Evolutionary conservation across 768 basidiomycete genomes (phyloP), one percentile per base, ranked within the genome.

Genomic region (Arthromyces matolae): DNA sequence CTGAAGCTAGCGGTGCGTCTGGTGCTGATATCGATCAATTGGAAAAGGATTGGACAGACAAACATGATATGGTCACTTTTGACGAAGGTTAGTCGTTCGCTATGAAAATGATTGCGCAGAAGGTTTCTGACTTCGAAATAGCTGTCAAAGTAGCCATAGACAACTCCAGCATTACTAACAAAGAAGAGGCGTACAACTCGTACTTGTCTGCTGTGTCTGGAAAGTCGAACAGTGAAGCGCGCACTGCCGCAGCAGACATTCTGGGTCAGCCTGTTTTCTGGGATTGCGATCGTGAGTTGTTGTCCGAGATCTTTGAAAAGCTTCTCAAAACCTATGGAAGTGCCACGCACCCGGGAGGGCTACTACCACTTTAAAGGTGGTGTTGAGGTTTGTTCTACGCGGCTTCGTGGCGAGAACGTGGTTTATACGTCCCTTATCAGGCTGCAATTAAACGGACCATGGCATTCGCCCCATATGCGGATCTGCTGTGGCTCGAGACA

Each of bases 401-500:
- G 37, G 5, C 14, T 27, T 35, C 29, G 14, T 29, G 27, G 29
- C 6, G 25, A 1, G 16, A 45, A 27, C 19, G 16, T 29, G n/a
- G 13, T 25, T 42, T 18, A 47, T 23, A 20, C 18, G 6, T 14
- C 14, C 2, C 28, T 42, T 31, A 25, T 18, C 47, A 83, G 79
- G 77, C 87, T 5, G 93, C 92, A 9, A 80, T 93, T 61, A 84
- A 86, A 57, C 86, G 93, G 28, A 81, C 83, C 3, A 72, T 85
- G 50, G 79, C 80, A 18, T 96, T 84, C 60, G 87, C 91, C 1
- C 89, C 89, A 16, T 87, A 91, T 56, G 84, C 91, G 12, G 93
- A 96, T 64, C 76, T 94, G 56, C 71, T 94, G 36, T 96, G 93
- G 93, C 76, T 94, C 35, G 93, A 95, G 71, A 96, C 93, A 2